Percentiles rank a stretch among this genome's conserved stretches.
These are phyloP conservation scores for Parietaria judaica DNA, from an alignment of 306 rosid genomes.

Conservation along the genomic window DNA sequence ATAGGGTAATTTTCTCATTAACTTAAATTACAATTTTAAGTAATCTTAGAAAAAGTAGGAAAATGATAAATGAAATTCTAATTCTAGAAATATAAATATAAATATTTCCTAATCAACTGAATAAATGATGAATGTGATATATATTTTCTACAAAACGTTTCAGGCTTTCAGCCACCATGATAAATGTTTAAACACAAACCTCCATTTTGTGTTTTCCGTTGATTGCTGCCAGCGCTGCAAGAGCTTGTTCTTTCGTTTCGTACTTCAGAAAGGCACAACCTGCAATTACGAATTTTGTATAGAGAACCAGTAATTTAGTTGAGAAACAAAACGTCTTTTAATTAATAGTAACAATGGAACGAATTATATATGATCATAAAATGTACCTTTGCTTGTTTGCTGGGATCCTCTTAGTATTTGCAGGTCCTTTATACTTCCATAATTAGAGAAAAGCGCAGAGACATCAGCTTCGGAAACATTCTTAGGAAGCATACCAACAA, in stretches of 20 bases:
- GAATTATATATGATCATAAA: constrained; percentile 6
- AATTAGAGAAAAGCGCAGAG: constrained; percentile 58
- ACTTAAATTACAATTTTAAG: too few species aligned
- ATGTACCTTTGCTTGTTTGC: constrained; percentile 86
- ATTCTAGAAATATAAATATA: too few species aligned
- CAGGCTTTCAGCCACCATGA: constrained; percentile 9
- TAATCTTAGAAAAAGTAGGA: too few species aligned
- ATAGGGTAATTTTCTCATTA: too few species aligned
- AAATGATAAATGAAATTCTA: too few species aligned
- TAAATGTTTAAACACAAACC: constrained; percentile 39
- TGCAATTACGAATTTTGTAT: constrained; percentile 18
- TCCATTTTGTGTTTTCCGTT: constrained; percentile 94
- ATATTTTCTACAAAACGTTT: background rate
- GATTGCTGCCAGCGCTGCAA: constrained; percentile 71
- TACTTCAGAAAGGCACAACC: constrained; percentile 97
- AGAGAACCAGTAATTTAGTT: constrained; percentile 14
- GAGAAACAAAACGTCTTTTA: background rate
- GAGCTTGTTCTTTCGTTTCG: constrained; percentile 92
- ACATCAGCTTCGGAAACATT: constrained; percentile 80
- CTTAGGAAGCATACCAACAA: constrained; percentile 97
- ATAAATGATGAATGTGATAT: too few species aligned
- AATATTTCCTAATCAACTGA: too few species aligned
- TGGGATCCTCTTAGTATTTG: constrained; percentile 92
- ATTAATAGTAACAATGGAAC: constrained; percentile 8
- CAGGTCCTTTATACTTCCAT: constrained; percentile 78